phyloP scores from a whole-genome alignment of 208 protist genomes.

The Crithidia fasciculata region DNA sequence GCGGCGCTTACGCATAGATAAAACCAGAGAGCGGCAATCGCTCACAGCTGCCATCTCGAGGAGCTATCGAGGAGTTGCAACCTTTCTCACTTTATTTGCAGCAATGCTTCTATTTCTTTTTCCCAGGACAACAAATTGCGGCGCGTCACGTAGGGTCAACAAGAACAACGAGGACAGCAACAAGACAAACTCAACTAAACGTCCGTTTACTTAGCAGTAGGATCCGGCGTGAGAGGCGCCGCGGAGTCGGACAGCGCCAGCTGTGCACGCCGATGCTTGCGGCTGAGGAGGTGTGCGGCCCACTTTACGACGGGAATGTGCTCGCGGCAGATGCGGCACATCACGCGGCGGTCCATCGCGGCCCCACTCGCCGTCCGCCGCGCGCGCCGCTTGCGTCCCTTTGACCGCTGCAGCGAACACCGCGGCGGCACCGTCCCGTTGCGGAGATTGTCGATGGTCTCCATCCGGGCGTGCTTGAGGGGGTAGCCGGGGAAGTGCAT shows the following conservation, averaged over 20 bases:
- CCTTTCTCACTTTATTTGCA: not conserved
- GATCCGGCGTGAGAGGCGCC: not conserved
- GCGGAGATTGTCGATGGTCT: constrained; percentile 54
- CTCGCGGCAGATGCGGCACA: constrained; percentile 73
- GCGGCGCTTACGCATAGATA: too few relatives aligned
- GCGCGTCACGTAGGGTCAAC: too few relatives aligned
- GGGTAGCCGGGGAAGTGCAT: constrained; percentile 77
- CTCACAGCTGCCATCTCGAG: too few relatives aligned
- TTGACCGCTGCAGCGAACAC: constrained; percentile 27
- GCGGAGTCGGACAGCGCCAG: not conserved
- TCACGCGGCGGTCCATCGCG: constrained; percentile 45
- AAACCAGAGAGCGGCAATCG: too few relatives aligned
- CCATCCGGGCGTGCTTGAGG: constrained; percentile 77
- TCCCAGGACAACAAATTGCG: too few relatives aligned
- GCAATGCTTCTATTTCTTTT: not conserved
- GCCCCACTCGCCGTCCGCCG: constrained; percentile 14
- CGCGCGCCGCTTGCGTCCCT: not conserved
- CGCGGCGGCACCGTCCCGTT: constrained; percentile 66
- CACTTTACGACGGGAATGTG: constrained; percentile 56
- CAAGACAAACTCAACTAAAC: not conserved
- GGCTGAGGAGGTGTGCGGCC: constrained; percentile 50
- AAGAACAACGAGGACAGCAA: too few relatives aligned
- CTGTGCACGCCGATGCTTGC: constrained; percentile 29
- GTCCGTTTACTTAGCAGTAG: not conserved
- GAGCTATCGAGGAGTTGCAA: too few relatives aligned